These are phyloP conservation scores for Gaultheria prostrata DNA, from an alignment of 148 eudicot genomes.

Conservation along the genomic window DNA sequence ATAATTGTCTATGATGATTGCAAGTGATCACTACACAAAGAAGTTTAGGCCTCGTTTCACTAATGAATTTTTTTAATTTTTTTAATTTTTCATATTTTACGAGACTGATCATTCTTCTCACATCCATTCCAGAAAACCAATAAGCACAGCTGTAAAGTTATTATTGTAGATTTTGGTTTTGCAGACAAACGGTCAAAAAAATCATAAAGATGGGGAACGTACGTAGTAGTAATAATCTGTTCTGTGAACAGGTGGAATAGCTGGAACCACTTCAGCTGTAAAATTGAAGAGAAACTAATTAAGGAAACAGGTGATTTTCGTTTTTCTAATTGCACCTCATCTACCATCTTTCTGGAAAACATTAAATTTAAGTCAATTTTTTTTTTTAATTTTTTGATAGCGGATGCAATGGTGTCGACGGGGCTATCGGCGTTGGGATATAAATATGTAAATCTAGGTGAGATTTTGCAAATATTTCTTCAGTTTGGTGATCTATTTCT, in stretches of 20 bases:
- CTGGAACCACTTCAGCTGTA: conserved; percentile 51
- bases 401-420: conserved; percentile 51
- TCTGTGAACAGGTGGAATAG: conserved; percentile 47
- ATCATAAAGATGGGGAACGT: too few relatives aligned
- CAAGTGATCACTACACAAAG: too few relatives aligned
- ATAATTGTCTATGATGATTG: too few relatives aligned
- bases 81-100: too few relatives aligned
- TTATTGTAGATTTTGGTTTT: too few relatives aligned
- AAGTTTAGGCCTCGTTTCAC: too few relatives aligned
- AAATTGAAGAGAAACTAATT: conserved; percentile 41
- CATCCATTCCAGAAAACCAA: too few relatives aligned
- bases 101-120: too few relatives aligned
- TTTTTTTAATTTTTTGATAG: conserved; percentile 19
- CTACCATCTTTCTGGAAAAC: too few relatives aligned
- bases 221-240: neutral
- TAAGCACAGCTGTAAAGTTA: too few relatives aligned
- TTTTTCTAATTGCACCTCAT: too few relatives aligned
- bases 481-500: neutral
- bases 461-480: neutral
- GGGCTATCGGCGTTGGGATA: conserved; percentile 51
- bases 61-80: too few relatives aligned
- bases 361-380: neutral
- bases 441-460: conserved; percentile 44
- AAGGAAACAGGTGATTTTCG: conserved; percentile 39
- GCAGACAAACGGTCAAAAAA: neutral